Evolutionary conservation across 2,329 filamentous ascomycete genomes (phyloP).

Genomic region (Rhynchosporium graminicola): DNA sequence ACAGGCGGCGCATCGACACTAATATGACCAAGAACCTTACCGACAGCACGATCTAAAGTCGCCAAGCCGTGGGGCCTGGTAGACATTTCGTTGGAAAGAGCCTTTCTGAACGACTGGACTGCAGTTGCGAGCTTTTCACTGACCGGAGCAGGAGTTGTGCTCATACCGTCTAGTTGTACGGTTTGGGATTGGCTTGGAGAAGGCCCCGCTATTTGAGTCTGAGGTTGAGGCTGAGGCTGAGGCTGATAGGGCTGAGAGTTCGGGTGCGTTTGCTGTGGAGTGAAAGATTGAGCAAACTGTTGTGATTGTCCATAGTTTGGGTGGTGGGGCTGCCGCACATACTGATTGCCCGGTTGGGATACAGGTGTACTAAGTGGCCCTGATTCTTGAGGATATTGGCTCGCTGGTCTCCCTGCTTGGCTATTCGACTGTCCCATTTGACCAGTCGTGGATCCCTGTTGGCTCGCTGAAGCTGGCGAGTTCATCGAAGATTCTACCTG

Average conservation of each 20-base stretch:
- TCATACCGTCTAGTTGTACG: constrained; percentile 11
- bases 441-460: neutral
- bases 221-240: constrained; percentile 6
- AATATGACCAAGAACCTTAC: constrained; percentile 36
- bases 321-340: constrained; percentile 8
- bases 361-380: neutral
- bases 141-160: neutral
- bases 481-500: neutral
- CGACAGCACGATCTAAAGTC: constrained; percentile 38
- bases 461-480: neutral
- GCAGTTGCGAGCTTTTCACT: constrained; percentile 26
- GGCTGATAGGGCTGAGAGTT: constrained; percentile 4
- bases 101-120: constrained; percentile 36
- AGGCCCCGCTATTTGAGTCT: constrained; percentile 4
- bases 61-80: constrained; percentile 32
- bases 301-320: constrained; percentile 2
- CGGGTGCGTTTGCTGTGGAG: constrained; percentile 6
- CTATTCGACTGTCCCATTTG: neutral
- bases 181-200: neutral
- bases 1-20: constrained; percentile 30
- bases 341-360: constrained; percentile 4
- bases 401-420: neutral
- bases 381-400: constrained; percentile 8
- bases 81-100: constrained; percentile 28
- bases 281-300: constrained; percentile 4